phyloP scores from a whole-genome alignment of 2,329 filamentous ascomycete genomes.

The Ophiosphaerella narmari region DNA sequence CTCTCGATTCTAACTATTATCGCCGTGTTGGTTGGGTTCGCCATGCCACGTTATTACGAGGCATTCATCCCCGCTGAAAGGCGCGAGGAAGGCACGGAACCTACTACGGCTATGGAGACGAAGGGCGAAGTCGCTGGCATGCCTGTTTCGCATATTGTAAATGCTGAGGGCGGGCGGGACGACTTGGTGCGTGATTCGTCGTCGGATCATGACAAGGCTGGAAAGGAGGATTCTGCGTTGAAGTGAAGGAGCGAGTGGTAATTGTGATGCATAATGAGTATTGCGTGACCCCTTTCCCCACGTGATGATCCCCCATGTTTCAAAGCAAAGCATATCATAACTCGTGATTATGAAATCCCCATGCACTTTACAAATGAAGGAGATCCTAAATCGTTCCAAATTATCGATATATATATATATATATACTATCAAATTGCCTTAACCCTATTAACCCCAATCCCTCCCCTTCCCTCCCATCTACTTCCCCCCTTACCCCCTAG shows the following conservation, averaged over 20 bases:
- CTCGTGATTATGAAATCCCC: too few species aligned
- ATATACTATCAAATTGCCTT: too few species aligned
- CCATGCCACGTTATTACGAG: slow-evolving; percentile 61
- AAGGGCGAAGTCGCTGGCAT: slow-evolving; percentile 32
- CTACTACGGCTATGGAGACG: slow-evolving; percentile 30
- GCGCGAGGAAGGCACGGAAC: slow-evolving; percentile 52
- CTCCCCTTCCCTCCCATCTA: too few species aligned
- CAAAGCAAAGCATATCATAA: too few species aligned
- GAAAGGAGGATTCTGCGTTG: slow-evolving; percentile 1
- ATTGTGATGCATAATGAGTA: too few species aligned
- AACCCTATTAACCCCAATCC: too few species aligned
- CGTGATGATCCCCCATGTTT: too few species aligned
- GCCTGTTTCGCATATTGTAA: slow-evolving; percentile 13
- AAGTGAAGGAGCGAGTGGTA: too few species aligned
- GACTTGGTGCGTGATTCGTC: slow-evolving; percentile 5
- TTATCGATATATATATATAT: too few species aligned
- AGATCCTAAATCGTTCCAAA: too few species aligned
- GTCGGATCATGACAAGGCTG: slow-evolving; percentile 9
- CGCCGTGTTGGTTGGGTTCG: slow-evolving; percentile 54
- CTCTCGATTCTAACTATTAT: slow-evolving; percentile 46
- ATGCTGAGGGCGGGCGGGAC: slow-evolving; percentile 10
- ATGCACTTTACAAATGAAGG: too few species aligned
- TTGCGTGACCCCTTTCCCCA: too few species aligned
- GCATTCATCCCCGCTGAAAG: slow-evolving; percentile 56
- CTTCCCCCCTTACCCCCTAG: background rate